Base-by-base conservation (phyloP, 495 filamentous ascomycete species). In the Xylaria flabelliformis region DNA sequence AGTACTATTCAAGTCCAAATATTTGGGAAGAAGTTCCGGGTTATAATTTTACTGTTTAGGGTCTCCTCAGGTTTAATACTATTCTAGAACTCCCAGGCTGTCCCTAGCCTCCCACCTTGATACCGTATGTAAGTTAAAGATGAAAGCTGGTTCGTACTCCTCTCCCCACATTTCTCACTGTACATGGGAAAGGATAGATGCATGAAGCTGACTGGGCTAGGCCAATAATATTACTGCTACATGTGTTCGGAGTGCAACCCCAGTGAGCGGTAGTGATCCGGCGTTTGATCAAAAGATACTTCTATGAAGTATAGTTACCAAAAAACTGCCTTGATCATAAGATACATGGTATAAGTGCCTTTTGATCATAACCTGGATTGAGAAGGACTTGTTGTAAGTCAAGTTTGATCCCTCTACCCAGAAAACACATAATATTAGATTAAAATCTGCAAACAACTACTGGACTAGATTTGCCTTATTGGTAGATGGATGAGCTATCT, bases 211-310 rank as follows among this genome's bases (percentile, higher is more conserved):
- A 24, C 34, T 51, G 4, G 36, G n/a, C 4, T 10, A 53, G 24
- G 32, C 64, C 64, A 67, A 67, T 67, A n/a, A 56, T 24, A 64
- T 42, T 36, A 44, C 50, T 55, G 50, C 32, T 39, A 17, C 44
- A 21, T 50, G 26, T 50, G 63, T 24, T 42, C 36, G 10, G 65
- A n/a, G 50, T 67, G 50, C 32, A 50, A 56, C 50, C 50, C 65
- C 7, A 39, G 15, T 19, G 26, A 36, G 29, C 8, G 19, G 64
- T 12, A 56, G 65, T 56, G 21, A 44, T 56, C 65, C 50, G 17
- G 36, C 8, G 36, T 70, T 70, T 70, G 67, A 70, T 70, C 67
- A 58, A 70, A 70, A 62, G 67, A 26, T 70, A 70, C 55, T 63
- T 63, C 13, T 21, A 2, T 3, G 19, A 61, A 34, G 50, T 46